phyloP scores from a whole-genome alignment of 2,329 filamentous ascomycete species.

The Clonostachys rhizophaga region DNA sequence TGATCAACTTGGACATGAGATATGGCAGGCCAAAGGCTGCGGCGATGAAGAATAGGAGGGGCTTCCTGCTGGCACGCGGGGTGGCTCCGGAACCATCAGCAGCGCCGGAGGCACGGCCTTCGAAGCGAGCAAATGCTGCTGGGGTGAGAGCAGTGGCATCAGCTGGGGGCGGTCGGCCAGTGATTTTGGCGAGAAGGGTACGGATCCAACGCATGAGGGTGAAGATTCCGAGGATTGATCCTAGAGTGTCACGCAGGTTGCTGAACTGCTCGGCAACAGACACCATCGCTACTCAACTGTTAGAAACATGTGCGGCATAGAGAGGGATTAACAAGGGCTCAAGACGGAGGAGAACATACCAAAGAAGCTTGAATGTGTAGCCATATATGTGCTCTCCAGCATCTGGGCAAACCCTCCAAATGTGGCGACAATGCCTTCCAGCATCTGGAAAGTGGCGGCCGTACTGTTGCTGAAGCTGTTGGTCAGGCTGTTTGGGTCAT shows the following conservation, averaged over 20 bases:
- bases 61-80: constrained; percentile 83
- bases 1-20: constrained; percentile 94
- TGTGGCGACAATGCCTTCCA: constrained; percentile 92
- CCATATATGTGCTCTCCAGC: constrained; percentile 99
- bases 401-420: constrained; percentile 99
- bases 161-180: constrained; percentile 83
- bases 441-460: constrained; percentile 94
- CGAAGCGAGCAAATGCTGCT: constrained; percentile 84
- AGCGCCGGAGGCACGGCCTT: constrained; percentile 57
- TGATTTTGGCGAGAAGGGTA: constrained; percentile 86
- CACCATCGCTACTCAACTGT: constrained; percentile 71
- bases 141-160: constrained; percentile 85
- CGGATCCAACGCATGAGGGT: constrained; percentile 93
- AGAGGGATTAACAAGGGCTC: not conserved
- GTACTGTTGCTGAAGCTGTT: constrained; percentile 93
- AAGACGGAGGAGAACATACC: constrained; percentile 49
- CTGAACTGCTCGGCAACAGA: constrained; percentile 97
- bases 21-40: constrained; percentile 95
- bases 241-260: constrained; percentile 86
- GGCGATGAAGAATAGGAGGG: constrained; percentile 90
- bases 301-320: not conserved
- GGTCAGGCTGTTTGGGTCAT: constrained; percentile 91
- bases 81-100: constrained; percentile 59
- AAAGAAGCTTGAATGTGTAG: constrained; percentile 97
- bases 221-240: constrained; percentile 92